Evolutionary conservation across 2,329 filamentous ascomycete species (phyloP).

Genomic region (Cadophora sp.): DNA sequence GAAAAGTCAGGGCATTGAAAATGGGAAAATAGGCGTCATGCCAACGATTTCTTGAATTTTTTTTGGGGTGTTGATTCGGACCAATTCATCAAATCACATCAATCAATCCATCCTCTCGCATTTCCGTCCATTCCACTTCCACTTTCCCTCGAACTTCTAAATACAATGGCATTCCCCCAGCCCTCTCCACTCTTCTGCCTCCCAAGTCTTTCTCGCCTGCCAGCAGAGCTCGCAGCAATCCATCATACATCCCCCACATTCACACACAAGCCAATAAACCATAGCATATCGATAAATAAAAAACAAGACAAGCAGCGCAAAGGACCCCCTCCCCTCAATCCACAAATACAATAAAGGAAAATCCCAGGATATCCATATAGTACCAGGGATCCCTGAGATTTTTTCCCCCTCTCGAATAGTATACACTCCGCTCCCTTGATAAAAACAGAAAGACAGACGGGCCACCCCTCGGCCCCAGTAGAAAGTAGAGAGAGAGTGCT

Average conservation of each 20-base stretch:
- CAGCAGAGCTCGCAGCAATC: constrained; percentile 9
- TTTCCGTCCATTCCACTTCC: not conserved
- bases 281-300: not conserved
- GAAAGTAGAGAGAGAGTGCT: not conserved
- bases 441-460: not conserved
- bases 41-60: not conserved
- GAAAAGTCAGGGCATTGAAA: not conserved
- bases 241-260: not conserved
- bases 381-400: not conserved
- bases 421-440: not conserved
- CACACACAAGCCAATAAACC: not conserved
- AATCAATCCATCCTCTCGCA: not conserved
- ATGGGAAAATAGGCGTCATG: constrained; percentile 1
- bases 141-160: not conserved
- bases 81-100: not conserved
- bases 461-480: not conserved
- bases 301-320: not conserved
- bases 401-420: not conserved
- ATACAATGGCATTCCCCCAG: not conserved
- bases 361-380: constrained; percentile 6
- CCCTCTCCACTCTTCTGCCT: not conserved
- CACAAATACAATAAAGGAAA: not conserved
- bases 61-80: not conserved
- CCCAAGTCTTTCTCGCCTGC: not conserved
- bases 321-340: too few species aligned